A percentile compares a stretch with the other conserved stretches of the same genome.
Evolutionary conservation across 2,329 filamentous ascomycete genomes (phyloP).

Genomic region (Kalmusia sp.): DNA sequence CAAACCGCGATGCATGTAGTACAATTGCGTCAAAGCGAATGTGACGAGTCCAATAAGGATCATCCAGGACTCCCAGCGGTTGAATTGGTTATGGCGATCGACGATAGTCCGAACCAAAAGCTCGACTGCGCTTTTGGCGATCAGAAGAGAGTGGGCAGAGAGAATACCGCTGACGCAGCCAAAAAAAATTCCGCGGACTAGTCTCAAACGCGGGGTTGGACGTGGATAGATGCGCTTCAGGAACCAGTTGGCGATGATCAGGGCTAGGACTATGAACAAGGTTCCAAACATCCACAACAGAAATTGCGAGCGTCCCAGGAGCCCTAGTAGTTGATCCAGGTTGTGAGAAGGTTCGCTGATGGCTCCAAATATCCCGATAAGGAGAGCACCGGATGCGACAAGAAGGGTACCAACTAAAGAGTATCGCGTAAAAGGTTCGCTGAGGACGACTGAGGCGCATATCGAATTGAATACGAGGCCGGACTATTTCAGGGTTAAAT

Average conservation of each 20-base stretch:
- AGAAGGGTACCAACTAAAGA: slow-evolving; percentile 90
- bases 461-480: slow-evolving; percentile 98
- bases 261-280: slow-evolving; percentile 71
- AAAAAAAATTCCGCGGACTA: slow-evolving; percentile 84
- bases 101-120: slow-evolving; percentile 85
- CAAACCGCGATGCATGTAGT: slow-evolving; percentile 91
- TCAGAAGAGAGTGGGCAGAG: slow-evolving; percentile 88
- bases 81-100: slow-evolving; percentile 90
- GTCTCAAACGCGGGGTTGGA: slow-evolving; percentile 69
- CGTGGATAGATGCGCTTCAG: slow-evolving; percentile 48
- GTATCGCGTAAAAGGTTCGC: slow-evolving; percentile 92
- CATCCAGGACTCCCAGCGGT: slow-evolving; percentile 92
- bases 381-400: slow-evolving; percentile 83
- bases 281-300: slow-evolving; percentile 89
- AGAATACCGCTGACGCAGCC: slow-evolving; percentile 88
- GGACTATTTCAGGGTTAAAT: slow-evolving; percentile 58
- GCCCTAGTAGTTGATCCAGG: slow-evolving; percentile 77
- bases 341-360: slow-evolving; percentile 92
- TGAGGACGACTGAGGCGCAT: slow-evolving; percentile 90
- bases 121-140: slow-evolving; percentile 97
- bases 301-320: slow-evolving; percentile 78
- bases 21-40: slow-evolving; percentile 88
- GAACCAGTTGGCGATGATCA: slow-evolving; percentile 61
- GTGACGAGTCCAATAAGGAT: slow-evolving; percentile 82
- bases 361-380: slow-evolving; percentile 94